Base-by-base conservation (phyloP, 2,329 filamentous ascomycete genomes). In the Cytospora schulzeri region DNA sequence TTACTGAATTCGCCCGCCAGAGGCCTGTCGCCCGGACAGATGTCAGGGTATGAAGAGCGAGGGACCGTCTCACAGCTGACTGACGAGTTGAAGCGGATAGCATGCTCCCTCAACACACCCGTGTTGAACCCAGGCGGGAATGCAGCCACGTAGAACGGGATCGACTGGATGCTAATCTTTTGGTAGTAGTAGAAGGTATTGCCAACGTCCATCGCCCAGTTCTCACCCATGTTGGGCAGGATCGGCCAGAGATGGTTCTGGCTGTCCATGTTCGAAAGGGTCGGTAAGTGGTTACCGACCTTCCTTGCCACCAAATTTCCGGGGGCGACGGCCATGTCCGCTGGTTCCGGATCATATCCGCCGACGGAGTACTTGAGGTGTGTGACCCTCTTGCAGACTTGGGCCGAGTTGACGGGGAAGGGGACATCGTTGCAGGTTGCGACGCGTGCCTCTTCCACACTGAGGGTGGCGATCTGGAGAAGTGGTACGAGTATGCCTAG, bases 161-260 rank as follows among this genome's bases (percentile, higher is more conserved):
- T 61, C 1, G 24, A 15, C n/a, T 61, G 12, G 51, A 55, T 48
- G 14, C 51, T 55, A 4, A 48, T 61, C 51, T 61, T 61, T n/a
- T 61, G 59, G 17, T 61, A 61, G n/a, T 61, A 61, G 51, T 55
- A 61, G 3, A 61, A 52, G 12, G 59, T 55, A 31, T 61, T 61
- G 19, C 59, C 59, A 35, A 54, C 7, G 28, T 61, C 33, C 29
- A 38, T 50, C 1, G 35, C 51, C 59, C 59, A 61, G 19, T 61
- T 61, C 5, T 61, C 59, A 22, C 59, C 59, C 38, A 45, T 17
- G 4, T 33, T 31, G 22, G 51, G 51, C 3, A 3, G 45, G 2
- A 55, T 31, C 7, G 59, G 59, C 59, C 59, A 61, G 35, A 61
- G 55, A 38, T 61, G 51, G 9, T 55, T 19, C 51, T 55, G 59